Conservation (phyloP, 2,329 filamentous ascomycete genomes). For the Alternaria tenuissima region DNA sequence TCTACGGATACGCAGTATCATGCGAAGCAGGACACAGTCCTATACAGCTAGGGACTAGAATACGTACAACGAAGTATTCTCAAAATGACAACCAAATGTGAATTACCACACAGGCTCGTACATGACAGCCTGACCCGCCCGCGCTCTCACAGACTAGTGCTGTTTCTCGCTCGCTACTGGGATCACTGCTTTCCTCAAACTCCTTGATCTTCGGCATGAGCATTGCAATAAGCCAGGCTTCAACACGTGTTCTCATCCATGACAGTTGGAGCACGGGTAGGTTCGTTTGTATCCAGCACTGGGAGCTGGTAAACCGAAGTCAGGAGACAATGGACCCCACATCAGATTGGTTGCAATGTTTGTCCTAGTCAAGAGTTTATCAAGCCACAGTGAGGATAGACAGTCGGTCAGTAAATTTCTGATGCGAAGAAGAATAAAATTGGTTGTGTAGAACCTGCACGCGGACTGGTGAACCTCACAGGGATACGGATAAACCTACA, state of each 20-base stretch:
- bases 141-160: background rate
- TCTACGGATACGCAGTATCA: background rate
- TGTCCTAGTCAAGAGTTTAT: background rate
- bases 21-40: background rate
- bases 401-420: background rate
- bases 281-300: background rate
- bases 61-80: background rate
- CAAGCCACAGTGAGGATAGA: background rate
- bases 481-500: background rate
- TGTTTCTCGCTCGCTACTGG: background rate
- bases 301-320: background rate
- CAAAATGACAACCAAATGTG: background rate
- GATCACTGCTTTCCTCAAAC: background rate
- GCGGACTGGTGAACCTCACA: background rate
- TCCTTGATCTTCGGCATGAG: background rate
- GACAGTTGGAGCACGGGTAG: background rate
- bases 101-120: background rate
- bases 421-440: background rate
- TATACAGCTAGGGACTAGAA: conserved; percentile 3
- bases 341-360: background rate
- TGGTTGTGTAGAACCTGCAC: background rate
- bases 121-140: background rate
- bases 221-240: background rate
- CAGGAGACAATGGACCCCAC: background rate
- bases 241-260: background rate